These are phyloP conservation scores for Linderniella brevidens DNA, from an alignment of 257 asterid genomes.

Conservation along the genomic window DNA sequence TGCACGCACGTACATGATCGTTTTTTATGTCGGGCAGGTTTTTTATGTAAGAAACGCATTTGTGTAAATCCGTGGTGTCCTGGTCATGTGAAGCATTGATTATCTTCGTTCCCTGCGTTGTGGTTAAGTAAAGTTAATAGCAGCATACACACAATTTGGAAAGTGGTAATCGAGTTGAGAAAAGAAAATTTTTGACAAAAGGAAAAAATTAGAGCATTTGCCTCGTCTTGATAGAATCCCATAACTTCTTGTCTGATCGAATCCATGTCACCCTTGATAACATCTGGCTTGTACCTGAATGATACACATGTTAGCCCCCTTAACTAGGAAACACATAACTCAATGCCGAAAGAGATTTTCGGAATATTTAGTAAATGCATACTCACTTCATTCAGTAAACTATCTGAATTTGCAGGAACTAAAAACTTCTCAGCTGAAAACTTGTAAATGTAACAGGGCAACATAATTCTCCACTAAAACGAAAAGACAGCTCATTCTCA, in stretches of 20 bases:
- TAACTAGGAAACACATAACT: not conserved
- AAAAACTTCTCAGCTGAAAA: too few species aligned
- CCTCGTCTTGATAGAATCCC: slow-evolving; percentile 42
- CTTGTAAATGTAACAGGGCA: too few species aligned
- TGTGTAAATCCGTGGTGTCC: slow-evolving; percentile 84
- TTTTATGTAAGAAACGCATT: slow-evolving; percentile 51
- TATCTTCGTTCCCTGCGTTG: slow-evolving; percentile 60
- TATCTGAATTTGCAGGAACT: too few species aligned
- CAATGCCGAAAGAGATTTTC: too few species aligned
- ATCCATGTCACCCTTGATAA: slow-evolving; percentile 87
- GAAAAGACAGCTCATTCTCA: too few species aligned
- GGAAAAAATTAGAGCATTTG: slow-evolving; percentile 14
- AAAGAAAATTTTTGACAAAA: not conserved
- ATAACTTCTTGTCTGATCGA: slow-evolving; percentile 69
- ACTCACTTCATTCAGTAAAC: too few species aligned
- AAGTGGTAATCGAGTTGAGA: too few species aligned
- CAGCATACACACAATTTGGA: too few species aligned
- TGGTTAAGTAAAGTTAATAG: not conserved
- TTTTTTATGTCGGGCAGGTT: slow-evolving; percentile 28
- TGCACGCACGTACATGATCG: slow-evolving; percentile 43
- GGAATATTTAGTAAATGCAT: too few species aligned
- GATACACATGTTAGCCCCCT: slow-evolving; percentile 8
- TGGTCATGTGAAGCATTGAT: slow-evolving; percentile 74
- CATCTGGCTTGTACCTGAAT: slow-evolving; percentile 70
- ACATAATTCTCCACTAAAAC: too few species aligned